A percentile compares a stretch with the other conserved stretches of the same genome.
Evolutionary conservation across 768 basidiomycete species (phyloP).

Genomic region (Suillus hirtellus): DNA sequence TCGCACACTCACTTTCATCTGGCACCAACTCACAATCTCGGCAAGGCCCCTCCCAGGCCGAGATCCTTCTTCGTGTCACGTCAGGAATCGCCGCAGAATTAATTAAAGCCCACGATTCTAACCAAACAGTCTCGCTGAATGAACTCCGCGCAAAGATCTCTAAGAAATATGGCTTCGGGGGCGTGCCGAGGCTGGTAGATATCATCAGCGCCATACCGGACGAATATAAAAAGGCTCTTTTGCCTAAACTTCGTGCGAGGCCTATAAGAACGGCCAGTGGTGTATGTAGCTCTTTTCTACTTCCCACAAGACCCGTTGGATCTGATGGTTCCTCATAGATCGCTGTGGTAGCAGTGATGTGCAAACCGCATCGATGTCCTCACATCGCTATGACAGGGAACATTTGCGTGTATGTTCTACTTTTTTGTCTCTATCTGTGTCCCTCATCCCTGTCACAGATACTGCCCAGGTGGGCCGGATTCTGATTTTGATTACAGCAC

Average conservation of each 20-base stretch:
- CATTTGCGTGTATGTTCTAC: conserved; percentile 84
- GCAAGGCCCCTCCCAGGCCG: conserved; percentile 83
- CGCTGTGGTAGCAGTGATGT: conserved; percentile 99
- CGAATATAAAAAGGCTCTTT: conserved; percentile 88
- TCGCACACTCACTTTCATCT: background rate
- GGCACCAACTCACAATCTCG: conserved; percentile 3
- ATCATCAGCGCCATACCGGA: conserved; percentile 99
- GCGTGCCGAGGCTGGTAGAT: conserved; percentile 91
- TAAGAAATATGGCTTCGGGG: conserved; percentile 85
- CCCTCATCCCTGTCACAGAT: conserved; percentile 45
- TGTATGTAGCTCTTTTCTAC: conserved; percentile 47
- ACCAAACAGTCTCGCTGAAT: conserved; percentile 81
- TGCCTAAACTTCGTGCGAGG: conserved; percentile 88
- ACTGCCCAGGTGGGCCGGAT: conserved; percentile 98
- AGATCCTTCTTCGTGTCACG: conserved; percentile 85
- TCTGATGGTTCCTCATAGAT: conserved; percentile 54
- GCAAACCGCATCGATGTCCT: conserved; percentile 98
- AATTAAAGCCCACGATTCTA: conserved; percentile 82
- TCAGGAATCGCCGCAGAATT: conserved; percentile 94
- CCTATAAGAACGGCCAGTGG: conserved; percentile 97
- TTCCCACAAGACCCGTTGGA: background rate
- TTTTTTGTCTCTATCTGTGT: background rate
- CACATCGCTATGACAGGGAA: conserved; percentile 99
- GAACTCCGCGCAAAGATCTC: conserved; percentile 83
- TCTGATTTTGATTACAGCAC: conserved; percentile 99